phyloP scores from a whole-genome alignment of 2,329 filamentous ascomycete genomes.

The Lasiodiplodia sp. region DNA sequence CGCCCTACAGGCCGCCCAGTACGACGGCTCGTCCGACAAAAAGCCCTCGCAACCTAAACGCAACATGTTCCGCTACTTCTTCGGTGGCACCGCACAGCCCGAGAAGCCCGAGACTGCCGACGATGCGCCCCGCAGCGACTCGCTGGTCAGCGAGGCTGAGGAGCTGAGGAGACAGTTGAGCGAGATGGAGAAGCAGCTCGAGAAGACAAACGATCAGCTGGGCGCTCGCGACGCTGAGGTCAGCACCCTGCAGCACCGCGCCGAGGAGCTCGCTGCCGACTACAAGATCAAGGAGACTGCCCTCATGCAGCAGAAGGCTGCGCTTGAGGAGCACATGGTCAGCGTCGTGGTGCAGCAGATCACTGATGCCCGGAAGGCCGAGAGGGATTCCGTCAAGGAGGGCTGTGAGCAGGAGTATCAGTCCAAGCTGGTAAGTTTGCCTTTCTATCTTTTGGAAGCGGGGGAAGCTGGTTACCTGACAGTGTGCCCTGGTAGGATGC shows the following conservation, averaged over 20 bases:
- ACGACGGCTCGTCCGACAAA: slow-evolving; percentile 33
- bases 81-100: slow-evolving; percentile 37
- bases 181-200: slow-evolving; percentile 37
- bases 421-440: slow-evolving; percentile 38
- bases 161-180: slow-evolving; percentile 29
- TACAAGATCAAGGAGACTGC: slow-evolving; percentile 34
- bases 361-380: slow-evolving; percentile 48
- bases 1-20: slow-evolving; percentile 39
- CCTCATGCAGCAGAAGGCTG: slow-evolving; percentile 44
- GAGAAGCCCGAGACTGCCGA: slow-evolving; percentile 31
- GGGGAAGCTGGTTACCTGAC: neutral
- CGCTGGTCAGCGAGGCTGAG: slow-evolving; percentile 20
- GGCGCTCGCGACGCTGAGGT: slow-evolving; percentile 37
- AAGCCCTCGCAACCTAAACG: slow-evolving; percentile 32
- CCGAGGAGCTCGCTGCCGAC: slow-evolving; percentile 34
- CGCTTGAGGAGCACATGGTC: slow-evolving; percentile 52
- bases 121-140: slow-evolving; percentile 16
- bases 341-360: slow-evolving; percentile 51
- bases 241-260: slow-evolving; percentile 41
- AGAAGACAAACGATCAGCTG: slow-evolving; percentile 44
- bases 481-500: slow-evolving; percentile 14
- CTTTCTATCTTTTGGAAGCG: neutral
- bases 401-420: slow-evolving; percentile 45
- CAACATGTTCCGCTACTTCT: slow-evolving; percentile 52
- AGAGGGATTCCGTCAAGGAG: slow-evolving; percentile 45